Evolutionary conservation across 345 rosid species (phyloP).

Genomic region (Mercurialis annua): DNA sequence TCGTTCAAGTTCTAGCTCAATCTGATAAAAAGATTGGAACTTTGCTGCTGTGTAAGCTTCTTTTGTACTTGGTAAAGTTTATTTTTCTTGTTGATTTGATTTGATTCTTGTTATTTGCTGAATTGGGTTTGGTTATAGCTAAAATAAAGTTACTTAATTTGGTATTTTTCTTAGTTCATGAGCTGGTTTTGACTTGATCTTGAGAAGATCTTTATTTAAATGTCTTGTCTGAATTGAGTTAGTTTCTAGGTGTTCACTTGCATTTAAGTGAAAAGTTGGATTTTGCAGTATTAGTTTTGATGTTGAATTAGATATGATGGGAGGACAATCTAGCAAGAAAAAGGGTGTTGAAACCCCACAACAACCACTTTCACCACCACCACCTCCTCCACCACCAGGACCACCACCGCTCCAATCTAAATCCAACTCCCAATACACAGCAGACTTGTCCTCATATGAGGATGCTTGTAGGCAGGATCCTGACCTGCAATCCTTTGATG

Average conservation of each 20-base stretch:
- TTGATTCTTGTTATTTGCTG: neutral
- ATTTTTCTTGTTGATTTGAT: constrained; percentile 2
- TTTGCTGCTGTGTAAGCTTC: constrained; percentile 4
- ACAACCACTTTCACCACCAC: constrained; percentile 22
- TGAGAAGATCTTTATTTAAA: neutral
- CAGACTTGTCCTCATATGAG: constrained; percentile 64
- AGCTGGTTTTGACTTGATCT: neutral
- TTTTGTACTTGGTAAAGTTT: neutral
- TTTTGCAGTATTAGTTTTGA: neutral
- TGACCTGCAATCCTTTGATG: constrained; percentile 61
- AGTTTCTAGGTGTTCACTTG: neutral
- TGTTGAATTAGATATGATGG: constrained; percentile 37
- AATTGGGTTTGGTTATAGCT: neutral
- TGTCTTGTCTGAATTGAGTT: neutral
- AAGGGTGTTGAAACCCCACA: constrained; percentile 24
- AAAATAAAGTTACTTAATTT: neutral
- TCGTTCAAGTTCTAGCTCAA: neutral
- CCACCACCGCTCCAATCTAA: constrained; percentile 27
- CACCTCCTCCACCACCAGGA: constrained; percentile 13
- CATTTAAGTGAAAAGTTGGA: constrained; percentile 7
- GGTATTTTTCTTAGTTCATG: neutral
- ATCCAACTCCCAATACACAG: constrained; percentile 32
- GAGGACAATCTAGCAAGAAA: constrained; percentile 40
- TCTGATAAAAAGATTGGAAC: neutral
- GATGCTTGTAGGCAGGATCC: constrained; percentile 73